Percentiles rank a stretch among this genome's conserved stretches.
phyloP scores from a whole-genome alignment of 164 flowering plant genomes.

The Taxillus chinensis region DNA sequence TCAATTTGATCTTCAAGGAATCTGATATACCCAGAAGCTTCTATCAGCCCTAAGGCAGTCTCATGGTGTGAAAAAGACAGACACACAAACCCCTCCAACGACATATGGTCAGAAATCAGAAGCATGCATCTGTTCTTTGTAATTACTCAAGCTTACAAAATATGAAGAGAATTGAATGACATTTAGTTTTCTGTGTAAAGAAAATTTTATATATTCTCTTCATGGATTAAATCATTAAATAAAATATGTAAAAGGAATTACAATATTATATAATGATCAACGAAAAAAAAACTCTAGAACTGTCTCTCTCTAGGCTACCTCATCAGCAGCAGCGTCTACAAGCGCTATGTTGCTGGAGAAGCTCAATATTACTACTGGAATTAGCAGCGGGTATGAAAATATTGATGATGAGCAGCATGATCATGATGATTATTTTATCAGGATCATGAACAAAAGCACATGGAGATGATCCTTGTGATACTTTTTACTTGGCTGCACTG shows the following conservation, averaged over 20 bases:
- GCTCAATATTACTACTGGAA: conserved; percentile 11
- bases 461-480: background rate
- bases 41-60: conserved; percentile 5
- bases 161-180: too few relatives aligned
- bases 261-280: conserved; percentile 8
- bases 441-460: conserved; percentile 8
- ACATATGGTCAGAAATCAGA: background rate
- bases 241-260: background rate
- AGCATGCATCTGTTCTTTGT: background rate
- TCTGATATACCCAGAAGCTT: conserved; percentile 7
- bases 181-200: background rate
- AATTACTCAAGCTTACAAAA: background rate
- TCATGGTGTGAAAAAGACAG: background rate
- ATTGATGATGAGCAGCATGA: conserved; percentile 14
- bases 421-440: conserved; percentile 13
- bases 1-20: conserved; percentile 7
- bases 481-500: conserved; percentile 12
- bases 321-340: conserved; percentile 3
- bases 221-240: background rate
- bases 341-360: conserved; percentile 19
- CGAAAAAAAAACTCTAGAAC: background rate
- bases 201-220: background rate
- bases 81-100: background rate
- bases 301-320: conserved; percentile 17
- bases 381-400: conserved; percentile 19